phyloP scores from a whole-genome alignment of 352 stramenopile species.

The Globisporangium mamillatum region DNA sequence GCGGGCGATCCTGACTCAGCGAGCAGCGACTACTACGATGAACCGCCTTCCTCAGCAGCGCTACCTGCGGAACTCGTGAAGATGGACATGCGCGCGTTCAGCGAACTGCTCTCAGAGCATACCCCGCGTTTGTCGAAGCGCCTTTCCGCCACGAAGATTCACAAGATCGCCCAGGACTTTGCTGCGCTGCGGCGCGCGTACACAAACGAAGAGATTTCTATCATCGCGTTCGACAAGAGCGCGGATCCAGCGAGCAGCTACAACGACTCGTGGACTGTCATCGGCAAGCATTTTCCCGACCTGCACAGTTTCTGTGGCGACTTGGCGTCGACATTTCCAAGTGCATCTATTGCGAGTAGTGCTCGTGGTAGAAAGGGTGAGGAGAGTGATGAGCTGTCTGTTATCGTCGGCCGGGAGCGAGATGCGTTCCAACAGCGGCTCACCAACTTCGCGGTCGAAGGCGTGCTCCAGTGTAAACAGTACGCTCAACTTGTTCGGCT shows the following conservation, averaged over 20 bases:
- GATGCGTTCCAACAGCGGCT: slow-evolving; percentile 1
- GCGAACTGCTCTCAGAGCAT: background rate
- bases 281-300: background rate
- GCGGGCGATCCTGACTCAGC: background rate
- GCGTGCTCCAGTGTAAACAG: slow-evolving; percentile 1
- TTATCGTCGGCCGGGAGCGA: background rate
- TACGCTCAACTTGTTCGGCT: background rate
- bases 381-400: background rate
- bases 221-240: background rate
- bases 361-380: background rate
- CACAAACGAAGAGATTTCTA: background rate
- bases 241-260: background rate
- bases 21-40: background rate
- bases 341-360: background rate
- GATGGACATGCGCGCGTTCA: slow-evolving; percentile 5
- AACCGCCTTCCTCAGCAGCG: background rate
- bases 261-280: background rate
- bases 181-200: background rate
- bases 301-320: slow-evolving; percentile 1
- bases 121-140: background rate
- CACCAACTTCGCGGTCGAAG: slow-evolving; percentile 1
- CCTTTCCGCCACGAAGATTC: background rate
- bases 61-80: background rate
- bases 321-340: background rate
- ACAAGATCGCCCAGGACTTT: slow-evolving; percentile 2